Percentiles rank a stretch among this genome's conserved stretches.
Evolutionary conservation across 2,329 filamentous ascomycete species (phyloP).

Genomic region (Fusarium denticulatum): DNA sequence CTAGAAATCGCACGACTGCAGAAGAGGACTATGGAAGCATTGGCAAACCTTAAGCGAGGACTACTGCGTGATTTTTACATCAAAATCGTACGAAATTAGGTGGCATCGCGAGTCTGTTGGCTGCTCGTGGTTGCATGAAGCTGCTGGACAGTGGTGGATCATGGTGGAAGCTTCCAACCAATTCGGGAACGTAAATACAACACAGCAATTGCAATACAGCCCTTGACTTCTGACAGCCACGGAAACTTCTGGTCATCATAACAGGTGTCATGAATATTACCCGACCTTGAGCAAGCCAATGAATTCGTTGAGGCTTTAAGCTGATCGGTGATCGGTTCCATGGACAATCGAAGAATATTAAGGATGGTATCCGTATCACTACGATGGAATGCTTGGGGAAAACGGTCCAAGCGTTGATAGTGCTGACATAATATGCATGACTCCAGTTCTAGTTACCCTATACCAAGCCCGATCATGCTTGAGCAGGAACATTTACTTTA

Average conservation of each 20-base stretch:
- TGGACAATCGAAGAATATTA: background rate
- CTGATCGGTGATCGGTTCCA: background rate
- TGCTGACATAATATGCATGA: background rate
- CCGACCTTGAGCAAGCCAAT: no score
- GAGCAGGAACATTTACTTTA: background rate
- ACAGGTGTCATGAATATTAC: background rate
- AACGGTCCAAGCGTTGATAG: background rate
- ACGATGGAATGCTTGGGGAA: background rate
- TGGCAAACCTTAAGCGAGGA: conserved; percentile 16
- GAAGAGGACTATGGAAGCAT: conserved; percentile 7
- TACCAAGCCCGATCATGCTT: background rate
- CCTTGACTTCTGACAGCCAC: background rate
- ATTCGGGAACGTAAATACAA: background rate
- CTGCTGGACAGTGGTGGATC: conserved; percentile 35
- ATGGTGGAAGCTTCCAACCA: conserved; percentile 35
- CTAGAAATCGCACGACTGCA: conserved; percentile 37
- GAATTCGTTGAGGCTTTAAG: background rate
- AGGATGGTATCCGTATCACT: no score
- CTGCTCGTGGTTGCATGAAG: conserved; percentile 22
- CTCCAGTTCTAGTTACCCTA: background rate
- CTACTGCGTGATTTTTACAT: conserved; percentile 11
- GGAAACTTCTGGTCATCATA: background rate
- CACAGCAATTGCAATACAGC: background rate
- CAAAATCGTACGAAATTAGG: conserved; percentile 26
- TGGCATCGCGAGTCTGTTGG: background rate